Percentiles rank a stretch among this genome's conserved stretches.
Evolutionary conservation across 371 early-diverging fungal genomes (phyloP).

Genomic region (Rhizopus stolonifer): DNA sequence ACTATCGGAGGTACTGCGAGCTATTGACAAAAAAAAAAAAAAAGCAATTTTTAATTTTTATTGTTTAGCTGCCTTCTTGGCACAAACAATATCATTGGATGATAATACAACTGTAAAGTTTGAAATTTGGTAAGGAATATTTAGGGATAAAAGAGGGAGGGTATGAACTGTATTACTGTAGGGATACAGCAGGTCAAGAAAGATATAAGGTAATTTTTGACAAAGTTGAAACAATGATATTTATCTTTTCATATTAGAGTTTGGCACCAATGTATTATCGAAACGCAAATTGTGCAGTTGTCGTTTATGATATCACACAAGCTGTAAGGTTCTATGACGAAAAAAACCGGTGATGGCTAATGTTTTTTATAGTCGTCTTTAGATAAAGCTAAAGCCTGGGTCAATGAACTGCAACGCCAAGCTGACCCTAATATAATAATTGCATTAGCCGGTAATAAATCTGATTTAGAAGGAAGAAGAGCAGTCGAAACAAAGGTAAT

Average conservation of each 20-base stretch:
- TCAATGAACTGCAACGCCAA: conserved; percentile 94
- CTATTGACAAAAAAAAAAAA: neutral
- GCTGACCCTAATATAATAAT: conserved; percentile 95
- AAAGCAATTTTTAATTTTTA: neutral
- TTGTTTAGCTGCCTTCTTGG: conserved; percentile 74
- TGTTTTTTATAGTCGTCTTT: conserved; percentile 74
- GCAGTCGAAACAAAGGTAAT: conserved; percentile 66
- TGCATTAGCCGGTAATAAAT: conserved; percentile 96
- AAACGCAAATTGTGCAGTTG: conserved; percentile 95
- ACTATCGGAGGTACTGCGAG: conserved; percentile 85
- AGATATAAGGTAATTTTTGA: conserved; percentile 81
- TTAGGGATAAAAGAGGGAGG: neutral
- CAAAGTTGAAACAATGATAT: too few species aligned
- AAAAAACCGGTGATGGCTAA: neutral
- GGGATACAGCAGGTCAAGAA: conserved; percentile 97
- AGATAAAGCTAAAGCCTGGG: conserved; percentile 98
- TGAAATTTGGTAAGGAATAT: conserved; percentile 74
- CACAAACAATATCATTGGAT: conserved; percentile 72
- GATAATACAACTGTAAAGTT: conserved; percentile 76
- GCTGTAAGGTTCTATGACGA: conserved; percentile 44
- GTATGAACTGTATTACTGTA: conserved; percentile 14
- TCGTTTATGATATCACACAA: conserved; percentile 98
- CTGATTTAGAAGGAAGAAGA: conserved; percentile 79
- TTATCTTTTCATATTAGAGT: too few species aligned
- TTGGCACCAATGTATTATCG: conserved; percentile 99